phyloP scores from a whole-genome alignment of 208 protist genomes.

The Leptomonas seymouri region DNA sequence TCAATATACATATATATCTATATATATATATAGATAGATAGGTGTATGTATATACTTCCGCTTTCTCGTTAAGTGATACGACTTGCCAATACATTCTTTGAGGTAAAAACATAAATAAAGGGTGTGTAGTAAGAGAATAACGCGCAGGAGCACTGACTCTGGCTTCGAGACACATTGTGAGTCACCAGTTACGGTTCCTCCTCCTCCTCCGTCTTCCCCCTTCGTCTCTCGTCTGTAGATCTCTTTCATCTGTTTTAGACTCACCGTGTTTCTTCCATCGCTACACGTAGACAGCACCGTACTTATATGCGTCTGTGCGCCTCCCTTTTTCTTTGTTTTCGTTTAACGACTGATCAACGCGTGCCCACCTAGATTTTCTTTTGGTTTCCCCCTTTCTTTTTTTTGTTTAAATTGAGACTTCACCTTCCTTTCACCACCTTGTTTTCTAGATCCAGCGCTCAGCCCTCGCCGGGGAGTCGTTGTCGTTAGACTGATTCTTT shows the following conservation, averaged over 20 bases:
- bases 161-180: no score
- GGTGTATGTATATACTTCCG: no score
- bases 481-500: background rate
- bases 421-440: background rate
- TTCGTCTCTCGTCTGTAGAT: conserved; percentile 8
- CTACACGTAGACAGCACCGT: background rate
- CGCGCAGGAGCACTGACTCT: no score
- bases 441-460: conserved; percentile 8
- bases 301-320: conserved; percentile 3
- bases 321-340: conserved; percentile 16
- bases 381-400: conserved; percentile 6
- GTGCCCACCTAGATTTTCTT: no score
- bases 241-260: conserved; percentile 2
- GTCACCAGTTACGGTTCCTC: no score
- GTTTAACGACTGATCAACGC: background rate
- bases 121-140: no score
- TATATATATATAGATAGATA: no score
- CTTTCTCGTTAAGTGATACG: no score
- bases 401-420: conserved; percentile 1
- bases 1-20: no score
- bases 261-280: background rate
- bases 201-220: conserved; percentile 2
- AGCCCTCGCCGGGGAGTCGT: background rate
- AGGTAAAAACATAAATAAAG: no score
- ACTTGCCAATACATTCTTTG: no score